Base-by-base conservation (phyloP, 306 rosid genomes). In the Gastrolobium bilobum region DNA sequence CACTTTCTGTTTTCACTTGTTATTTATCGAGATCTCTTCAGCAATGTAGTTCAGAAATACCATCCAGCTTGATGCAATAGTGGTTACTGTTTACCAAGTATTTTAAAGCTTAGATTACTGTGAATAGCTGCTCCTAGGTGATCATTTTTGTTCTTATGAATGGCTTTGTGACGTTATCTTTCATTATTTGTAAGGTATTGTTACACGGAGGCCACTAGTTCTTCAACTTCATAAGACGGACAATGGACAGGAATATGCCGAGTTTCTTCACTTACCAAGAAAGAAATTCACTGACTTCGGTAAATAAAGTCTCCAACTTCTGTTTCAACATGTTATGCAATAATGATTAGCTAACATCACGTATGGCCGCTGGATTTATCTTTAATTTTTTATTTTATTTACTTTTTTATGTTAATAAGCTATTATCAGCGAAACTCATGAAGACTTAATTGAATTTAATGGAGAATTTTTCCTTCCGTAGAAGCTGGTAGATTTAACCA, bases 151-250 rank as follows among this genome's bases (percentile, higher is more conserved):
- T 56, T 59, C 31, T 6, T 65, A 11, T 57, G 20, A 79, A 43
- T 71, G 58, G 44, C 15, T 46, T 73, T 63, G 6, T 79, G 73
- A 78, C 30, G 1, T 47, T 71, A 43, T 64, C 26, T 68, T 79
- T 61, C 63, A 40, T 48, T 81, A 56, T 42, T 54, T 68, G 26
- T 30, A 54, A 95, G 99, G 99, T 75, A 96, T 96, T 86, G 99
- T 96, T 62, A 96, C 99, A 9, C 77, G 99, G 88, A 87, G 99
- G 76, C 99, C 99, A 4, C 82, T 96, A 44, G 98, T 96, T 72
- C 83, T 96, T 87, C 99, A 96, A 83, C 99, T 96, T 81, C 99
- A 96, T 74, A 90, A 93, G 86, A 88, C 86, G 5, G 97, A 87
- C 0, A 58, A 82, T 1, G 98, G 98, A 54, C 54, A 88, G 61